phyloP scores from a whole-genome alignment of 116 monocot genomes.

The Zostera marina region DNA sequence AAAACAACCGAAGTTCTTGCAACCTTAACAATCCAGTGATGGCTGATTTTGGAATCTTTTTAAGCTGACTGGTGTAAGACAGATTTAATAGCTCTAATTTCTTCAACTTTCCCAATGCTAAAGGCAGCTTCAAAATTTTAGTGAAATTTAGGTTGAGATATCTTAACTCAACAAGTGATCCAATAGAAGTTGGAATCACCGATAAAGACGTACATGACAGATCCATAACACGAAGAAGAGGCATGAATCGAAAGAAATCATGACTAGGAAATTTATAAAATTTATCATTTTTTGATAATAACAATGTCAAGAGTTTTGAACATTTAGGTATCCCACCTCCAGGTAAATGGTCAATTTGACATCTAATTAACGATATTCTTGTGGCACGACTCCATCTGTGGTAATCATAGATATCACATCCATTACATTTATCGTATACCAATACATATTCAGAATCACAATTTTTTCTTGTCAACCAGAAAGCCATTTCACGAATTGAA shows the following conservation, averaged over 20 bases:
- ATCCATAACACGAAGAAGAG: neutral
- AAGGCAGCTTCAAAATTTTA: neutral
- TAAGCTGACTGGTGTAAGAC: neutral
- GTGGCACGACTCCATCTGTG: neutral
- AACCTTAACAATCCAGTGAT: neutral
- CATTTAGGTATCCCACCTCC: neutral
- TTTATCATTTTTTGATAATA: neutral
- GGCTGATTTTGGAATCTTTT: neutral
- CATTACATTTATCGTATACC: neutral
- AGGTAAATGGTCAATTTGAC: neutral
- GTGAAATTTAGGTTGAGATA: neutral
- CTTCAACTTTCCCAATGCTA: neutral
- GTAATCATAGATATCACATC: neutral
- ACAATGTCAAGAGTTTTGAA: neutral
- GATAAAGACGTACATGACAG: neutral
- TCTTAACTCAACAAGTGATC: neutral
- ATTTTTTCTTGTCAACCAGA: neutral
- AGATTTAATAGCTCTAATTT: neutral
- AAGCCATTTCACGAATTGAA: slow-evolving; percentile 7
- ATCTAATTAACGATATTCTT: neutral
- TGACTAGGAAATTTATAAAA: neutral
- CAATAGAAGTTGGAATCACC: neutral
- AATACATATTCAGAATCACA: neutral
- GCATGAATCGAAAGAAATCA: slow-evolving; percentile 3
- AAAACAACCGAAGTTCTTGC: neutral